Evolutionary conservation across 2,329 filamentous ascomycete genomes (phyloP).

Genomic region (Exophiala mesophila): DNA sequence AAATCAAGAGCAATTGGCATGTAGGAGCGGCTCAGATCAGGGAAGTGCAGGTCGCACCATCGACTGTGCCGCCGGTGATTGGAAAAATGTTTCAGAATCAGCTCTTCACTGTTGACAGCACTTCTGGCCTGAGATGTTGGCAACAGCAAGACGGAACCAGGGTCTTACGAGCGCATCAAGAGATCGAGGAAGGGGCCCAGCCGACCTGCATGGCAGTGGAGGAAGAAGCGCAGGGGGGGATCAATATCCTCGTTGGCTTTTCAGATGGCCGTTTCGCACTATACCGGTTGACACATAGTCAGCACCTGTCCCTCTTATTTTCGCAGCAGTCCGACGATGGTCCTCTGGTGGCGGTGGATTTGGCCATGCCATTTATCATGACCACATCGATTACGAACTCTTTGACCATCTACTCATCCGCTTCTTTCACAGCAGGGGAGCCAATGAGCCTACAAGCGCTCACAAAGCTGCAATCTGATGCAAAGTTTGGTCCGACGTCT

Average conservation of each 20-base stretch:
- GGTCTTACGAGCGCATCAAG: constrained; percentile 51
- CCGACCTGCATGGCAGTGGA: constrained; percentile 66
- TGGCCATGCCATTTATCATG: constrained; percentile 68
- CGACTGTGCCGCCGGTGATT: constrained; percentile 57
- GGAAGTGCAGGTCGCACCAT: constrained; percentile 62
- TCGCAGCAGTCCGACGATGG: constrained; percentile 54
- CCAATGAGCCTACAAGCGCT: neutral
- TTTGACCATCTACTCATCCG: constrained; percentile 62
- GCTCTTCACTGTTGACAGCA: constrained; percentile 69
- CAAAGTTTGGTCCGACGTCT: constrained; percentile 70
- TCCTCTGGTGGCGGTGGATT: constrained; percentile 64
- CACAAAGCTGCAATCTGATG: constrained; percentile 56
- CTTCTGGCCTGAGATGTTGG: constrained; percentile 73
- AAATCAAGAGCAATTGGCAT: constrained; percentile 85
- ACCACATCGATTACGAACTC: constrained; percentile 71
- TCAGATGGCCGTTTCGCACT: constrained; percentile 65
- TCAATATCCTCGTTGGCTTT: constrained; percentile 61
- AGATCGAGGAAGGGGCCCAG: constrained; percentile 24
- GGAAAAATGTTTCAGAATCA: constrained; percentile 73
- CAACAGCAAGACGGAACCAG: constrained; percentile 57
- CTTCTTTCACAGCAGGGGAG: neutral
- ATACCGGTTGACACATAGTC: constrained; percentile 49
- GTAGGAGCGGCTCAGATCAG: constrained; percentile 73
- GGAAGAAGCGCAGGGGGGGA: constrained; percentile 34
- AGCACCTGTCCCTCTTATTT: constrained; percentile 35